phyloP scores from a whole-genome alignment of 2,329 filamentous ascomycete species.

The Stemphylium beticola region DNA sequence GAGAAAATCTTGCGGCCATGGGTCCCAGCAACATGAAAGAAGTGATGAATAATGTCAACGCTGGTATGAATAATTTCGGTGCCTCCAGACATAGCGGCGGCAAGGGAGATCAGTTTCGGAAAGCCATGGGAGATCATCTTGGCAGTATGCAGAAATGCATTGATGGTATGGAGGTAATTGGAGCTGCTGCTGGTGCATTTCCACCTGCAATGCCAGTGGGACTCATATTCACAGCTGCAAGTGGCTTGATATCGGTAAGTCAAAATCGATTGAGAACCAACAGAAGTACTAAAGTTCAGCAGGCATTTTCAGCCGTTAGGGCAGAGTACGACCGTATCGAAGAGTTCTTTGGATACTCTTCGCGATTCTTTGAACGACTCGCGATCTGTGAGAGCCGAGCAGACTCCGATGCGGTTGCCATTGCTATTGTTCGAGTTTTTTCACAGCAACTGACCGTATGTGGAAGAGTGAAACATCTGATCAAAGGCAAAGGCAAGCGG shows the following conservation, averaged over 20 bases:
- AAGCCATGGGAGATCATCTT: constrained; percentile 12
- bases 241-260: constrained; percentile 15
- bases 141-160: constrained; percentile 23
- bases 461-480: not conserved
- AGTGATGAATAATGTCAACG: not conserved
- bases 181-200: constrained; percentile 23
- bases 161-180: constrained; percentile 17
- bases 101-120: not conserved
- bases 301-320: constrained; percentile 43
- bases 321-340: constrained; percentile 51
- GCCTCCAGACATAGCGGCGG: not conserved
- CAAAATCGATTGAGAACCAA: too few species aligned
- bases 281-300: not conserved
- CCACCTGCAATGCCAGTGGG: constrained; percentile 26
- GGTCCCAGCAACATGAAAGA: constrained; percentile 9
- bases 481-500: constrained; percentile 1
- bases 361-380: constrained; percentile 47
- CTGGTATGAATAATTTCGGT: not conserved
- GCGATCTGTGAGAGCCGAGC: constrained; percentile 44
- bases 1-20: constrained; percentile 13
- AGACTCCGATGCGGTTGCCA: not conserved
- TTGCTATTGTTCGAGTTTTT: not conserved
- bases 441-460: constrained; percentile 3
- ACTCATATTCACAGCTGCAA: constrained; percentile 19
- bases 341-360: constrained; percentile 51